Base-by-base conservation (phyloP, 2,329 filamentous ascomycete species). In the Pseudophaeomoniella oleicola region DNA sequence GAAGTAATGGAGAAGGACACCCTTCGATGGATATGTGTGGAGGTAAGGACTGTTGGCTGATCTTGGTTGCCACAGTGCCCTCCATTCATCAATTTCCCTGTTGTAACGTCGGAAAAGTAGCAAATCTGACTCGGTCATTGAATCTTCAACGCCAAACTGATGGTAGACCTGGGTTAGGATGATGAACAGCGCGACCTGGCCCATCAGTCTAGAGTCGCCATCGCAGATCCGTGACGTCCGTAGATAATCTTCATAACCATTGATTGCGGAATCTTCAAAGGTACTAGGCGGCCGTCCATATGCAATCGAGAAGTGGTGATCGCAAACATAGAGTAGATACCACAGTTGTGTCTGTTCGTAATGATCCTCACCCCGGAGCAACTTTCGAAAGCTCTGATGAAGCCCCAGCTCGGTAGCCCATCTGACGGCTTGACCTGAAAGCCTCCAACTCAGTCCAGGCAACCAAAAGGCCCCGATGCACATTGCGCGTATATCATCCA, bases 251-350 rank as follows among this genome's bases (percentile, higher is more conserved):
- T 75, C 69, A 56, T 71, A 71, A 4, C 71, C 70, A 35, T 70
- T 65, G 29, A 76, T 70, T 0, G 69, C 66, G 11, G 60, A 53
- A 37, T 77, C 70, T 36, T 76, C 72, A 17, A 69, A 67, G 0
- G 75, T 68, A 5, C 75, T 66, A 0, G 71, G 67, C 1, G 70
- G 69, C 2, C 74, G 60, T 2, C 71, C 71, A 37, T 78, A 76
- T 0, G 75, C 56, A 15, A 75, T 76, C 13, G 71, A 72, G 17
- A 78, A 71, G 49, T 79, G 75, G 42, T 77, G 74, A 46, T 79
- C 75, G 46, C 73, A 78, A 1, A 77, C 71, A 45, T 78, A 79
- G 1, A 76, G 53, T 19, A 75, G 50, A 49, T 75, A 78, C 73
- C 73, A 78, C 10, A 78, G 52, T 14, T 74, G 61, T 3, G 73